Percentiles rank a stretch among this genome's conserved stretches.
Evolutionary conservation across 345 rosid species (phyloP).

Genomic region (Acer saccharum): DNA sequence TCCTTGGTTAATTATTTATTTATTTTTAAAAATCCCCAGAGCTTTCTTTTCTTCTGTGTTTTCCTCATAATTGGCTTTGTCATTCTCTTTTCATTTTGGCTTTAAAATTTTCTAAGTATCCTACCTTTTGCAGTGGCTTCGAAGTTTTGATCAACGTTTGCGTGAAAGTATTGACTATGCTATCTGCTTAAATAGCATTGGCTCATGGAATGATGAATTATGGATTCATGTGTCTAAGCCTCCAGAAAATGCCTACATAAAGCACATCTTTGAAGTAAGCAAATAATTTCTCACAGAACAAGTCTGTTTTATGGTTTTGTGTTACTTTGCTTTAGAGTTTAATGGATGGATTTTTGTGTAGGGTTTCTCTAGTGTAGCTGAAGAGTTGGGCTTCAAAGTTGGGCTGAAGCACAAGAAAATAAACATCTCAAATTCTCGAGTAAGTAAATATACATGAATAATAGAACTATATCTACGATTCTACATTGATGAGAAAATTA

Average conservation of each 20-base stretch:
- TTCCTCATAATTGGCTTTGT: conserved; percentile 12
- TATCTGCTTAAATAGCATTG: conserved; percentile 92
- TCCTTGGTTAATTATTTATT: conserved; percentile 17
- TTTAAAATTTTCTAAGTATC: conserved; percentile 12
- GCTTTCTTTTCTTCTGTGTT: neutral
- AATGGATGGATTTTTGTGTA: conserved; percentile 34
- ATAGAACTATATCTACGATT: neutral
- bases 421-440: conserved; percentile 94
- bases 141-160: conserved; percentile 93
- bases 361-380: conserved; percentile 86
- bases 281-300: neutral
- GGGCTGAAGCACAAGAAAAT: conserved; percentile 96
- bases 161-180: conserved; percentile 98
- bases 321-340: conserved; percentile 22
- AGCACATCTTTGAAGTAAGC: conserved; percentile 90
- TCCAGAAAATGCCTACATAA: conserved; percentile 85
- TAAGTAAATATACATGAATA: conserved; percentile 42
- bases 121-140: conserved; percentile 79
- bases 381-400: conserved; percentile 73
- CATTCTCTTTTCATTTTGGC: neutral
- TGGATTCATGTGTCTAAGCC: conserved; percentile 93
- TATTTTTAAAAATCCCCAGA: conserved; percentile 6
- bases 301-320: conserved; percentile 18
- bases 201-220: conserved; percentile 74
- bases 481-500: too few relatives aligned